Conservation (phyloP, 495 filamentous ascomycete species). For the Penicillium longicatenatum region DNA sequence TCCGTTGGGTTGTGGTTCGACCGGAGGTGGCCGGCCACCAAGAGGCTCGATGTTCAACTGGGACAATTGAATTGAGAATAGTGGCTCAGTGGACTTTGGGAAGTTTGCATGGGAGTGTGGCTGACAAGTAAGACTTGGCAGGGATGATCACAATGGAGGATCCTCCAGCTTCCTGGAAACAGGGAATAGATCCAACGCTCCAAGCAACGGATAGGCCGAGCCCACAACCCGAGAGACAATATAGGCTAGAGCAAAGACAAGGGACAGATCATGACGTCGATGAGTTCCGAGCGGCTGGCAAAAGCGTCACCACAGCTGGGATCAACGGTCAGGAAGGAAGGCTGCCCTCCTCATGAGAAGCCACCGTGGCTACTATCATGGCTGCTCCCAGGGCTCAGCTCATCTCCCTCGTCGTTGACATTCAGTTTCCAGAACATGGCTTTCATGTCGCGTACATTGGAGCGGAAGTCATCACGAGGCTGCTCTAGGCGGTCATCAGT, state of each 20-base stretch:
- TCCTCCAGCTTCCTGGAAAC: background rate
- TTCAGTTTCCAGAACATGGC: constrained; percentile 62
- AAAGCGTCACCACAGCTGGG: background rate
- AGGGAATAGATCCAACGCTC: background rate
- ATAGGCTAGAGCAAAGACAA: background rate
- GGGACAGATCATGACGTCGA: constrained; percentile 1
- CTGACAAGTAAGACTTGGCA: background rate
- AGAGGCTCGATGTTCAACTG: background rate
- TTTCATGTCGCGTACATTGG: constrained; percentile 75
- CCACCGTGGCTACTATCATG: constrained; percentile 1
- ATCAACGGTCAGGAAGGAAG: background rate
- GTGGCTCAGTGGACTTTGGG: background rate
- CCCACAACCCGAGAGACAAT: background rate
- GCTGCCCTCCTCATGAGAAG: background rate
- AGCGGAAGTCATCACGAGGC: constrained; percentile 61
- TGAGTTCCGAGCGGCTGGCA: background rate
- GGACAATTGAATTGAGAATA: background rate
- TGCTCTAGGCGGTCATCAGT: constrained; percentile 68
- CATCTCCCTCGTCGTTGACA: constrained; percentile 40
- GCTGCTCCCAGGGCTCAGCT: constrained; percentile 26
- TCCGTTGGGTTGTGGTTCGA: background rate
- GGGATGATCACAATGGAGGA: too few species aligned
- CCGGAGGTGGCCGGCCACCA: background rate
- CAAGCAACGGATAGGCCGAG: background rate
- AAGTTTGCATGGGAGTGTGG: background rate